phyloP scores from a whole-genome alignment of 768 basidiomycete genomes.

The Termitomyces sp. region DNA sequence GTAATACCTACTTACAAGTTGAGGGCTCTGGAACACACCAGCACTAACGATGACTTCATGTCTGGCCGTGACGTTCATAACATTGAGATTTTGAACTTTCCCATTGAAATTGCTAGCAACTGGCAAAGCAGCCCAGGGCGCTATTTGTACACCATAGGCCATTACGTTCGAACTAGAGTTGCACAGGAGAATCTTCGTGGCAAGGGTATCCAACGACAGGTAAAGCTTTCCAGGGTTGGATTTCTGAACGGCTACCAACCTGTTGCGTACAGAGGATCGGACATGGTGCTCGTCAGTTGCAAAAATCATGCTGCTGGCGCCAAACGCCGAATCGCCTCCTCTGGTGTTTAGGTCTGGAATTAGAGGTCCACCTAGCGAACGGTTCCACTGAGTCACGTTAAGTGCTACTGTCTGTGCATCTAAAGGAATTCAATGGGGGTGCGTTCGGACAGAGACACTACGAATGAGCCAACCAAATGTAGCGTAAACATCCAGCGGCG shows the following conservation, averaged over 20 bases:
- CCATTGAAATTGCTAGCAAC: slow-evolving; percentile 25
- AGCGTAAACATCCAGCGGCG: slow-evolving; percentile 17
- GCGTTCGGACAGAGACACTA: not conserved
- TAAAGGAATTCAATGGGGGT: slow-evolving; percentile 1
- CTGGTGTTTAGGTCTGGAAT: slow-evolving; percentile 23
- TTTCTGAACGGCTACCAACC: slow-evolving; percentile 15
- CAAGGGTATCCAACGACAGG: slow-evolving; percentile 23
- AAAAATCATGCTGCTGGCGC: slow-evolving; percentile 16
- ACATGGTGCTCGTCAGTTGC: slow-evolving; percentile 22
- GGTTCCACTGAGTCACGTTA: slow-evolving; percentile 8
- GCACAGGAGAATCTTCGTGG: slow-evolving; percentile 21
- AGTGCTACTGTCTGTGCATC: slow-evolving; percentile 22
- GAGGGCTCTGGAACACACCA: slow-evolving; percentile 25
- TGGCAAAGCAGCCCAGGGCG: slow-evolving; percentile 19
- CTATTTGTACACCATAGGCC: slow-evolving; percentile 24
- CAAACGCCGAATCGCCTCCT: slow-evolving; percentile 16
- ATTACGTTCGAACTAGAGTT: slow-evolving; percentile 6
- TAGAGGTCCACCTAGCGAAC: slow-evolving; percentile 12
- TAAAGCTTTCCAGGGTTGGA: slow-evolving; percentile 12
- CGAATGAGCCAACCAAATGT: slow-evolving; percentile 14
- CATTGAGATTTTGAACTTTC: slow-evolving; percentile 9
- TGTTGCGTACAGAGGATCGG: slow-evolving; percentile 24
- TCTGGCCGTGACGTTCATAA: slow-evolving; percentile 18
- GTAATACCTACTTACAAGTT: slow-evolving; percentile 16
- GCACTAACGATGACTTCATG: slow-evolving; percentile 27